These are phyloP conservation scores for Lasiodiplodia hormozganensis DNA, from an alignment of 2,329 filamentous ascomycete species.

Conservation along the genomic window DNA sequence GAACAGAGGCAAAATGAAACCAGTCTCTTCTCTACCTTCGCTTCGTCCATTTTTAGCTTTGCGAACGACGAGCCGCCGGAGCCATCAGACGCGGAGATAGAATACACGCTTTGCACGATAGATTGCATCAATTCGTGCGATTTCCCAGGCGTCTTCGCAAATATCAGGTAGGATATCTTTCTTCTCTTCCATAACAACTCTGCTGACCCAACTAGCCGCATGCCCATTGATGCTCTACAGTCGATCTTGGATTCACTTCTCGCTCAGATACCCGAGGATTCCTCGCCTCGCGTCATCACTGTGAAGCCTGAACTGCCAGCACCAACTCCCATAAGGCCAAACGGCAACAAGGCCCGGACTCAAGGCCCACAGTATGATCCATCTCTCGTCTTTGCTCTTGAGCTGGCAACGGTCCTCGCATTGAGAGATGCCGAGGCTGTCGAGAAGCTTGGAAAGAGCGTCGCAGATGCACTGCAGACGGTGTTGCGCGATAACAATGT, in stretches of 20 bases:
- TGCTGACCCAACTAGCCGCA: conserved; percentile 55
- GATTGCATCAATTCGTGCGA: conserved; percentile 93
- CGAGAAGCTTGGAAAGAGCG: conserved; percentile 74
- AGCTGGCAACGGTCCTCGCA: conserved; percentile 83
- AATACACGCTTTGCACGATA: conserved; percentile 92
- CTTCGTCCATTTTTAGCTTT: conserved; percentile 97
- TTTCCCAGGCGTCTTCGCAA: conserved; percentile 80
- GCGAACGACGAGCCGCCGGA: conserved; percentile 97
- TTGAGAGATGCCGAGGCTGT: conserved; percentile 78
- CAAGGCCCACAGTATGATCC: conserved; percentile 79
- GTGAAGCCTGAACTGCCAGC: conserved; percentile 86
- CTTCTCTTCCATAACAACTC: background rate
- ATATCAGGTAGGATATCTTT: conserved; percentile 70
- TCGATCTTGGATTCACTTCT: conserved; percentile 76
- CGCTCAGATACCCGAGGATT: conserved; percentile 85
- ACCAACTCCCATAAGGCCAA: conserved; percentile 62
- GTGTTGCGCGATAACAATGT: conserved; percentile 79
- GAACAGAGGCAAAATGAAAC: conserved; percentile 78
- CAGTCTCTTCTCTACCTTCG: conserved; percentile 91
- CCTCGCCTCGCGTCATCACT: conserved; percentile 79
- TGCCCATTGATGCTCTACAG: conserved; percentile 66
- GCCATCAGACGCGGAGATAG: conserved; percentile 94
- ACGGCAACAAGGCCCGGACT: conserved; percentile 63
- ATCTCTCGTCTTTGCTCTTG: conserved; percentile 85
- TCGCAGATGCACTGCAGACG: conserved; percentile 80